Percentiles rank a stretch among this genome's conserved stretches.
Evolutionary conservation across 2,329 filamentous ascomycete species (phyloP).

Genomic region (Trichoderma hamatum): DNA sequence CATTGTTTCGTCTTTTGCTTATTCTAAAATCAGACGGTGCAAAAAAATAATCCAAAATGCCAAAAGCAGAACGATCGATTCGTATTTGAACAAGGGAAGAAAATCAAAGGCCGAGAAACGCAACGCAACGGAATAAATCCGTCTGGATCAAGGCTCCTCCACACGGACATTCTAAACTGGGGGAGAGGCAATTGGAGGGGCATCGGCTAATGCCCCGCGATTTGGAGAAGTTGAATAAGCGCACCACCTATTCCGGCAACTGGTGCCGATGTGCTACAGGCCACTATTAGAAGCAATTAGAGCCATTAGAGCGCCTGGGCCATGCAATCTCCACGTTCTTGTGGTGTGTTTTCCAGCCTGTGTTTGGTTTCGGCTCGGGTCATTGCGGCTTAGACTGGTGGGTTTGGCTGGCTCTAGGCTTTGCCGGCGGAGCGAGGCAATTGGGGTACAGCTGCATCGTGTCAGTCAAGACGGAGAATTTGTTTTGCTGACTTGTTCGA

Average conservation of each 20-base stretch:
- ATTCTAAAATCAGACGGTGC: not conserved
- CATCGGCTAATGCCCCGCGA: conserved; percentile 20
- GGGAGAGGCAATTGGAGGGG: not conserved
- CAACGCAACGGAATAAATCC: not conserved
- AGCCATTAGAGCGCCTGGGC: not conserved
- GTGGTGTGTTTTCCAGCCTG: not conserved
- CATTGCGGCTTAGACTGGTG: not conserved
- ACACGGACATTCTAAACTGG: not conserved
- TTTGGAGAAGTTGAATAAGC: not conserved
- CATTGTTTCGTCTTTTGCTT: conserved; percentile 35
- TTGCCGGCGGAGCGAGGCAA: not conserved
- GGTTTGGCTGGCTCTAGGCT: not conserved
- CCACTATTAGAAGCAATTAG: not conserved
- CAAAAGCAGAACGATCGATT: not conserved
- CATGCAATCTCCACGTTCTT: conserved; percentile 8
- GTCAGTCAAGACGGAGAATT: conserved; percentile 4
- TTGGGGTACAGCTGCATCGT: conserved; percentile 3
- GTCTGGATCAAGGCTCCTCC: not conserved
- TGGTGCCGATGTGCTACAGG: conserved; percentile 11
- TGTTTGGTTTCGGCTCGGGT: not conserved
- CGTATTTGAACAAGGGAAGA: not conserved
- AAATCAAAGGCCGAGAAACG: not conserved
- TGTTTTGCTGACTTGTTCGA: conserved; percentile 14
- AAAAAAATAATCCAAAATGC: not conserved
- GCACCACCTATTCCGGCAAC: conserved; percentile 19